Evolutionary conservation across 2,329 filamentous ascomycete genomes (phyloP), one percentile per base, ranked within the genome.

Genomic region (Aspergillus sp.): DNA sequence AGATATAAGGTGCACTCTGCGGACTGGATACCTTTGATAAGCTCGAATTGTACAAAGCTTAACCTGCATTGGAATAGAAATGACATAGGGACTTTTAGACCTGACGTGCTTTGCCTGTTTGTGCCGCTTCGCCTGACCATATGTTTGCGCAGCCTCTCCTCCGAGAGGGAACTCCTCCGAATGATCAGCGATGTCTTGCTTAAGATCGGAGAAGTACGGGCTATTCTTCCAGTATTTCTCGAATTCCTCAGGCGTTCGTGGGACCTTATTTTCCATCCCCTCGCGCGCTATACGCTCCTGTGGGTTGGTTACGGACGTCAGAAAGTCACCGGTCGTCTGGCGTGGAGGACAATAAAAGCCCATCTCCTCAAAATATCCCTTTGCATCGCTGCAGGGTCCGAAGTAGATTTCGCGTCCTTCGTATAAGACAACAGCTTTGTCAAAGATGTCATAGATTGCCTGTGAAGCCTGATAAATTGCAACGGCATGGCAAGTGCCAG

Each of bases 21-120:
- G 24, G n/a, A 38, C 11, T 30, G 9, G 11, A 22, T 59, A 80
- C 58, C 92, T 85, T 68, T 86, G 84, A 77, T 88, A 93, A 5
- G 90, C 91, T 70, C 93, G 86, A 81, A 87, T 89, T 15, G 93
- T 79, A 69, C 91, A 96, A n/a, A 97, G 84, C 62, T 83, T 74
- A 60, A 96, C 75, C 72, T 97, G 93, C 77, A 93, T 89, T 2
- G 63, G 58, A 64, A 89, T 89, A 0, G 90, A 93, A 39, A 96
- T 81, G 2, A 90, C 93, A 74, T 89, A 96, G 1, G 92, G 91
- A 60, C 68, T 74, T 44, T 70, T 71, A 26, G 65, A 70, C 22
- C 68, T 67, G 36, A 69, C 71, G 61, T 74, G 74, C 57, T 76
- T 75, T 50, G 69, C 75, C 59, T 73, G 74, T 41, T 65, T 68